Base-by-base conservation (phyloP, 1,284 basidiomycete species). In the Cyathus pygmaeus region DNA sequence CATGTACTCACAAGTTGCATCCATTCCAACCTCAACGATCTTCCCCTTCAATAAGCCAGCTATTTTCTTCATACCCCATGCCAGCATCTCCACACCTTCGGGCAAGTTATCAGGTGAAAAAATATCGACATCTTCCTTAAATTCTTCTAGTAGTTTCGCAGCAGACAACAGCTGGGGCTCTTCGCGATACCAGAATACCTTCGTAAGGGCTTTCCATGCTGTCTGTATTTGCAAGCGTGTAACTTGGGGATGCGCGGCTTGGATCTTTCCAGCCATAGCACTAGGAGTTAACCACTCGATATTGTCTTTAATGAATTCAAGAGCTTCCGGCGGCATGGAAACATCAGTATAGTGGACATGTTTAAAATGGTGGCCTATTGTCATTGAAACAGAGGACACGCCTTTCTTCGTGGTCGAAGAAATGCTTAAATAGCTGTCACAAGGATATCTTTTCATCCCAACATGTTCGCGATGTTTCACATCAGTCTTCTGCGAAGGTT, bases 21-120 rank as follows among this genome's bases (percentile, higher is more conserved):
- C 64, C 41, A 61, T 63, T 30, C 64, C 61, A 51, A 67, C 63
- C 44, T 67, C 63, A 46, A 65, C 42, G 11, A 67, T 51, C 46
- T 60, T 65, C n/a, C 58, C 64, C 58, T 29, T 46, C 31, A 67
- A 50, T 17, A 46, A 56, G 27, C 51, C 51, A 4, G 53, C 46
- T 11, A 67, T 65, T 46, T 31, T 29, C 39, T 59, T 61, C 59
- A 63, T 65, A 23, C 62, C 65, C 65, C 63, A 66, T 19, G 63
- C 65, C 27, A 66, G 53, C 21, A 60, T 58, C 46, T 64, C 58
- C 2, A 64, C 63, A n/a, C 59, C 63, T 21, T 62, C 58, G n/a
- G 64, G 62, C 7, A 66, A 19, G 15, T 55, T 59, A 39, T 31
- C 41, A 27, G 52, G 64, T 44, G 63, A 56, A 55, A 65, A 61